Evolutionary conservation across 331 rosid species (phyloP), one percentile per base, ranked within the genome.

Genomic region (Quercus phellos): DNA sequence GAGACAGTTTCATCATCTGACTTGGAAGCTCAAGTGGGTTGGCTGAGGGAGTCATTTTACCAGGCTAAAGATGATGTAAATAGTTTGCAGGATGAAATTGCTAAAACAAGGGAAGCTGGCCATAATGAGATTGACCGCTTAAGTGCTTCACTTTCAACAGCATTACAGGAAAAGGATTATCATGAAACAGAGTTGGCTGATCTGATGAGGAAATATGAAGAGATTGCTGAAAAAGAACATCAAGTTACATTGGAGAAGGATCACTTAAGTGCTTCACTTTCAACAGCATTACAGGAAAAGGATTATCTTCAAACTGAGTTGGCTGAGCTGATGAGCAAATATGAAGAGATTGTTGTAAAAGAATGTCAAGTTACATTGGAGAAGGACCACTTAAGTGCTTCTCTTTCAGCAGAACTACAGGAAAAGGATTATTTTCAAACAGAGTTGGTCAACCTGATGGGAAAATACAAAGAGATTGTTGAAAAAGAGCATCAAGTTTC

Each of bases 41-140:
- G 98, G 97, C 89, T 95, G 60, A 71, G 72, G 79, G 92, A 90
- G 77, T 86, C 93, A 73, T 88, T 84, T 80, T 78, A 74, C 54
- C 89, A 72, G 84, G 92, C 86, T 80, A 83, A 55, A 73, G 73
- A 88, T 71, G 86, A 84, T 72, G 42, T 76, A 66, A 68, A 29
- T 72, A 72, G 70, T 79, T 74, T 95, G 80, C 89, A 66, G 77
- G 83, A 85, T 67, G 96, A 90, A 80, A 78, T 87, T 81, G 79
- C 87, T 81, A 60, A 80, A 59, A 80, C 86, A 43, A 88, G 82
- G 85, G 92, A 87, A 74, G 89, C 90, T 78, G 93, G 92, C 55
- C 55, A 24, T 30, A 68, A 71, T 64, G 81, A 76, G 82, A 84
- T 94, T 81, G 92, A 90, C 82, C 75, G 68, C 64, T 76, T 92